Percentiles rank a stretch among this genome's conserved stretches.
Evolutionary conservation across 352 stramenopile genomes (phyloP).

Genomic region (Pythium aphanidermatum): DNA sequence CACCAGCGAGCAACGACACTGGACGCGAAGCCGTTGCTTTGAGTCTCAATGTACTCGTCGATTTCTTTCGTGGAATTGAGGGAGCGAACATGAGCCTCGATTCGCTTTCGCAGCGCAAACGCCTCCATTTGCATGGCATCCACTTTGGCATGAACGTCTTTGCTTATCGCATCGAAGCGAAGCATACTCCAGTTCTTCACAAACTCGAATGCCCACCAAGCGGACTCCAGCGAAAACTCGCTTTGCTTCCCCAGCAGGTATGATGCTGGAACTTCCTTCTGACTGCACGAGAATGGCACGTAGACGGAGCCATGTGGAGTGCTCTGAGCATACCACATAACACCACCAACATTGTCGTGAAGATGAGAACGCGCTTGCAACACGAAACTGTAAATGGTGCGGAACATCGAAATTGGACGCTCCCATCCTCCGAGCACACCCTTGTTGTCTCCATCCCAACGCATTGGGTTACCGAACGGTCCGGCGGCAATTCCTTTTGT

Average conservation of each 20-base stretch:
- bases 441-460: slow-evolving; percentile 49
- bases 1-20: slow-evolving; percentile 42
- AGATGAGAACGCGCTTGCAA: slow-evolving; percentile 28
- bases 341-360: slow-evolving; percentile 28
- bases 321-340: slow-evolving; percentile 49
- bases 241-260: slow-evolving; percentile 53
- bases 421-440: slow-evolving; percentile 59
- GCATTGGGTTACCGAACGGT: slow-evolving; percentile 83
- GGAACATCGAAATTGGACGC: slow-evolving; percentile 84
- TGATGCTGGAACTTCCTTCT: slow-evolving; percentile 30
- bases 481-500: slow-evolving; percentile 64
- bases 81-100: slow-evolving; percentile 21
- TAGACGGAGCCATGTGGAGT: slow-evolving; percentile 48
- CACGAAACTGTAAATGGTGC: slow-evolving; percentile 75
- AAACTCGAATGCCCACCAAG: slow-evolving; percentile 73
- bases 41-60: slow-evolving; percentile 20
- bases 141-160: slow-evolving; percentile 31
- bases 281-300: slow-evolving; percentile 42
- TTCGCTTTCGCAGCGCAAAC: slow-evolving; percentile 18
- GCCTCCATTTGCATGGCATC: slow-evolving; percentile 28
- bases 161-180: slow-evolving; percentile 47
- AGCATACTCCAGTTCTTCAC: slow-evolving; percentile 71
- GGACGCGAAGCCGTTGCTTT: slow-evolving; percentile 37
- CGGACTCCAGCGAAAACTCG: slow-evolving; percentile 36
- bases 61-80: slow-evolving; percentile 19